These are phyloP conservation scores for Dictyostelium capitatum DNA, from an alignment of 78 protist genomes.

Conservation along the genomic window DNA sequence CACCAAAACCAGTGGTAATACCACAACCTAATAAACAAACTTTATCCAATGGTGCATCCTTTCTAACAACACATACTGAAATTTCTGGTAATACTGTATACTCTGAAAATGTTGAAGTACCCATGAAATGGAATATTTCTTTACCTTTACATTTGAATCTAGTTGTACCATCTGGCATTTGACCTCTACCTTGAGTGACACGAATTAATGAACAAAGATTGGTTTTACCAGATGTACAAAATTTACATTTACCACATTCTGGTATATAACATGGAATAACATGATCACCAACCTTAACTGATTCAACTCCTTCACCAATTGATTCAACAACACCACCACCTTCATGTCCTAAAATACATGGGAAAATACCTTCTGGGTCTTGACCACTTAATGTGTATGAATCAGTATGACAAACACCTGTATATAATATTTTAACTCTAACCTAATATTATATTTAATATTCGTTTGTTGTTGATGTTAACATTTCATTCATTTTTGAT, in stretches of 20 bases:
- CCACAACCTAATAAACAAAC: conserved; percentile 86
- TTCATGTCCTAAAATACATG: conserved; percentile 96
- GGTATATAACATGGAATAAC: conserved; percentile 94
- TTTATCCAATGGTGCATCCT: conserved; percentile 86
- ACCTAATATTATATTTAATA: too few species aligned
- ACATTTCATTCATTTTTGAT: not conserved
- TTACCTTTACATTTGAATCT: conserved; percentile 90
- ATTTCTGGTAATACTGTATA: conserved; percentile 96
- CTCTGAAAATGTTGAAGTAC: conserved; percentile 89
- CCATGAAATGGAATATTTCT: conserved; percentile 91
- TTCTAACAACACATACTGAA: conserved; percentile 82
- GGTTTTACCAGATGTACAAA: conserved; percentile 90
- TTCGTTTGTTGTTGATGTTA: not conserved
- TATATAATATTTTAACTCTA: conserved; percentile 86
- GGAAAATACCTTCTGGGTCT: conserved; percentile 94
- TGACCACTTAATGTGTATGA: conserved; percentile 85
- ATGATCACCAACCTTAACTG: conserved; percentile 88
- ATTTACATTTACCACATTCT: conserved; percentile 89
- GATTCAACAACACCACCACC: conserved; percentile 96
- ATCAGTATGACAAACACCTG: conserved; percentile 98
- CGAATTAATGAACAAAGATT: conserved; percentile 91
- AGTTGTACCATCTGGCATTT: conserved; percentile 95
- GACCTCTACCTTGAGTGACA: conserved; percentile 92
- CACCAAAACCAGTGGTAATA: conserved; percentile 89
- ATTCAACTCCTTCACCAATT: conserved; percentile 96